phyloP scores from a whole-genome alignment of 2,329 filamentous ascomycete genomes.

The Pestalotiopsis sp. region DNA sequence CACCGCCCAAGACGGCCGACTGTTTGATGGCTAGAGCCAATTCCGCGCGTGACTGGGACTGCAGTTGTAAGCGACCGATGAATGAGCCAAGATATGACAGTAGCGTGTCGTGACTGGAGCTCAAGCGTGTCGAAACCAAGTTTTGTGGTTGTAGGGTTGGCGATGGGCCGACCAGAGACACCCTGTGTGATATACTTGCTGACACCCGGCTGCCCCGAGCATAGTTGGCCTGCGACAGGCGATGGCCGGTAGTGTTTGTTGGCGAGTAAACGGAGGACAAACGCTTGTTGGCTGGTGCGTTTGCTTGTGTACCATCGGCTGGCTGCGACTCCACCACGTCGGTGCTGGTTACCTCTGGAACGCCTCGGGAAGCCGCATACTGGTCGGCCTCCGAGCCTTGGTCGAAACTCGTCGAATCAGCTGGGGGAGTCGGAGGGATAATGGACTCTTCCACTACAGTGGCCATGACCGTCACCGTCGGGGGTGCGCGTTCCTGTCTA shows the following conservation, averaged over 20 bases:
- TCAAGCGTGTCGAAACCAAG: conserved; percentile 82
- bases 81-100: conserved; percentile 90
- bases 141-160: conserved; percentile 66
- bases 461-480: conserved; percentile 60
- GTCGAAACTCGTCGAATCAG: conserved; percentile 57
- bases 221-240: conserved; percentile 40
- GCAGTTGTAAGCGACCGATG: conserved; percentile 84
- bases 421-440: conserved; percentile 65
- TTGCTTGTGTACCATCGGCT: conserved; percentile 39
- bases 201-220: conserved; percentile 50
- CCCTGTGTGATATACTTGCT: conserved; percentile 67
- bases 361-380: conserved; percentile 44
- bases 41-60: conserved; percentile 87
- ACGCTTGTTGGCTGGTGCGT: conserved; percentile 44
- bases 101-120: conserved; percentile 81
- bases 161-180: conserved; percentile 74
- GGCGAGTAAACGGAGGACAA: conserved; percentile 48
- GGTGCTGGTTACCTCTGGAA: conserved; percentile 33
- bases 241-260: conserved; percentile 29
- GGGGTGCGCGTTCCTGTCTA: conserved; percentile 48
- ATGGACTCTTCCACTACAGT: conserved; percentile 61
- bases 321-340: conserved; percentile 37
- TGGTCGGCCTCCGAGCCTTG: conserved; percentile 33
- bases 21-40: conserved; percentile 81
- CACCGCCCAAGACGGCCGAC: conserved; percentile 79